Evolutionary conservation across 148 eudicot species (phyloP), one percentile per base, ranked within the genome.

Genomic region (Arbutus unedo): DNA sequence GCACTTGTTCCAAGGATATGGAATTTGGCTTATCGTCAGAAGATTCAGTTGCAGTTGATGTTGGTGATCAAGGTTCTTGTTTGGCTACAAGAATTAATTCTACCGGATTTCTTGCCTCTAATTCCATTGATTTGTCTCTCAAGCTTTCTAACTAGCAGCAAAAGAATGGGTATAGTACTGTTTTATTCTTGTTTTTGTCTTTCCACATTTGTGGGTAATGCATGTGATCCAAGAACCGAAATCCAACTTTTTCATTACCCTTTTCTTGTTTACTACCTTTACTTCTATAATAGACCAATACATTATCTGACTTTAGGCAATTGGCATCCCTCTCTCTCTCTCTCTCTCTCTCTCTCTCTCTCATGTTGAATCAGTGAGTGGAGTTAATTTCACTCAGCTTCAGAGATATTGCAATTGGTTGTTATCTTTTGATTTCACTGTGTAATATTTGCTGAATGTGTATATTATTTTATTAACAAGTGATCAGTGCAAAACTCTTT

Each of bases 81-180:
- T 54, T 85, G 45, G 79, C 89, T 23, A 81, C 89, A 41, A 77
- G 87, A 48, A 81, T 79, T 9, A 77, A 64, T 38, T 45, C 79
- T 14, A 5, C 66, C 56, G 64, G 71, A 84, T 67, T 21, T 47
- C 53, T 60, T 75, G 23, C 78, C 56, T 76, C 88, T 71, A 67
- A 57, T 79, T 86, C 83, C 25, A 83, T 92, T 90, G 96, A 92
- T 85, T 85, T 92, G 89, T 91, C 95, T 53, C 91, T 92, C 51
- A 92, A 91, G 89, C 95, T 92, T 80, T 89, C 83, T 68, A 77
- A 78, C 56, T 85, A 84, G 82, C 49, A 74, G 64, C 43, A 67
- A 41, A 21, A 38, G 71, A 51, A n/a, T 53, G 9, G 9, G n/a
- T n/a, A n/a, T n/a, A n/a, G n/a, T 47, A 1, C 79, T 81, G 56